Percentiles rank a stretch among this genome's conserved stretches.
Evolutionary conservation across 768 basidiomycete genomes (phyloP).

Genomic region (Collybia nuda): DNA sequence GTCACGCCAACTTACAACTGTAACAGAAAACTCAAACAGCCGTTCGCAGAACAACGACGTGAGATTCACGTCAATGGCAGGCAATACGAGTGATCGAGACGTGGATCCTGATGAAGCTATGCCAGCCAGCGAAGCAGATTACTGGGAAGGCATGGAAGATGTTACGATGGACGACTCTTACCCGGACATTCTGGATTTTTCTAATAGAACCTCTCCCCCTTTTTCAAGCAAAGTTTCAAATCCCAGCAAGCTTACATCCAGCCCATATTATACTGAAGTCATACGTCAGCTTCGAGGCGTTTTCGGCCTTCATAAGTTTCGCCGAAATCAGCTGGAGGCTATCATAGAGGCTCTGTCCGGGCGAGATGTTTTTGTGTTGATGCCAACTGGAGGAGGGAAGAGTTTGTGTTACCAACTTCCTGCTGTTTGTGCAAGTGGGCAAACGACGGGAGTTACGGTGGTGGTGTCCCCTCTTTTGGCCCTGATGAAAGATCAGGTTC

Average conservation of each 20-base stretch:
- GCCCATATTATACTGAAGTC: slow-evolving; percentile 49
- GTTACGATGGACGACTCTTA: slow-evolving; percentile 29
- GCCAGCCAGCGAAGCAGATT: slow-evolving; percentile 42
- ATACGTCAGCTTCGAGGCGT: slow-evolving; percentile 47
- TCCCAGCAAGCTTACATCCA: slow-evolving; percentile 9
- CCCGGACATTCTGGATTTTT: slow-evolving; percentile 12
- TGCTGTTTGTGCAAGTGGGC: slow-evolving; percentile 72
- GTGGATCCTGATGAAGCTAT: slow-evolving; percentile 21
- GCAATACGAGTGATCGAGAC: not conserved
- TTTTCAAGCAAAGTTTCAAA: slow-evolving; percentile 12
- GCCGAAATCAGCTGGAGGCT: slow-evolving; percentile 84
- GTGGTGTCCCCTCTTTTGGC: slow-evolving; percentile 89
- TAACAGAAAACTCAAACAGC: no score
- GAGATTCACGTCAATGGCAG: no score
- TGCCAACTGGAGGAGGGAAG: slow-evolving; percentile 96
- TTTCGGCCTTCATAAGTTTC: slow-evolving; percentile 71
- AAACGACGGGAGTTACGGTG: slow-evolving; percentile 79
- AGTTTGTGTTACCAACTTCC: slow-evolving; percentile 90
- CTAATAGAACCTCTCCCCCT: slow-evolving; percentile 12
- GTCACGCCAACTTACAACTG: no score
- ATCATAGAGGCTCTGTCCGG: slow-evolving; percentile 79
- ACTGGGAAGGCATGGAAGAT: slow-evolving; percentile 48
- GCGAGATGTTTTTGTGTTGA: slow-evolving; percentile 89
- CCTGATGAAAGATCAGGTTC: slow-evolving; percentile 89
- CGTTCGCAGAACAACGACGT: no score